Base-by-base conservation (phyloP, 495 filamentous ascomycete species). In the Chaetomium tenue region DNA sequence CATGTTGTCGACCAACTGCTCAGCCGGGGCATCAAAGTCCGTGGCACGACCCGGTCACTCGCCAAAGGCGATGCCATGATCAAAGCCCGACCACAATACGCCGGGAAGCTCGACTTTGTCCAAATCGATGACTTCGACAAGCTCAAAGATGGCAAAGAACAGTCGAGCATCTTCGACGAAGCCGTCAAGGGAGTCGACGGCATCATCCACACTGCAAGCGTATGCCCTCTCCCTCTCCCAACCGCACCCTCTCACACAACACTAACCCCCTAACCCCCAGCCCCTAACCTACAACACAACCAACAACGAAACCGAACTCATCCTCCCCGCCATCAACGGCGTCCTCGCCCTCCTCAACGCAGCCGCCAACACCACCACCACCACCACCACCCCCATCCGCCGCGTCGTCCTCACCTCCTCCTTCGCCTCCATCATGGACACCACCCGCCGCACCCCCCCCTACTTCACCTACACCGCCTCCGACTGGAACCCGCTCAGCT, bases 401-500 rank as follows among this genome's bases (percentile, higher is more conserved):
- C 71, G 82, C 1, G 69, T 87, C 28, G 84, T 87, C 3, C 74
- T 78, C 56, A 82, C 79, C 1, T 84, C 81, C 9, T 84, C 79
- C 2, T 82, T 78, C 2, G 72, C 68, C 0, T 77, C 84, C 6
- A 73, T 78, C 11, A 54, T 72, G 23, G 76, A 88, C 61, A 46
- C 77, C 1, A 59, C 74, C 26, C 76, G 78, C 63, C 76, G 66
- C 28, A 71, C 75, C 42, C 77, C 81, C 61, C 80, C 81, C 2
- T 82, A 81, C 55, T 81, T 84, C 67, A 77, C 79, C 8, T 91
- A 90, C 72, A 82, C 78, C 28, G 87, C 88, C 63, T 71, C 74
- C 26, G 80, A 83, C 59, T 91, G 88, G 88, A 88, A 88, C 67
- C 87, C 87, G 0, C 75, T 90, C 11, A 89, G 86, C 13, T 79